Evolutionary conservation across 805 yeast species (phyloP).

Genomic region (Kazachstania martiniae): DNA sequence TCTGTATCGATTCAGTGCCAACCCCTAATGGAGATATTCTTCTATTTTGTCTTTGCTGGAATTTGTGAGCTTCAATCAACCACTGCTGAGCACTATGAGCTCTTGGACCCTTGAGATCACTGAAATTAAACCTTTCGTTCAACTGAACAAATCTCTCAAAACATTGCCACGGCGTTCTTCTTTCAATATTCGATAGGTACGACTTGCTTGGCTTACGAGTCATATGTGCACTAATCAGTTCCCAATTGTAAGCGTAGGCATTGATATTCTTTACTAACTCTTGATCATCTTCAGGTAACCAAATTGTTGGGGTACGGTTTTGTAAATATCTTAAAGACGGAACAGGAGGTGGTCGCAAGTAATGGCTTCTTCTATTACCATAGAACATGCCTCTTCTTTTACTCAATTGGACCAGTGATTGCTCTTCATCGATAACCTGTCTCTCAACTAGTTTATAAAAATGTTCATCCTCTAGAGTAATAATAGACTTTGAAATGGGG

Average conservation of each 20-base stretch:
- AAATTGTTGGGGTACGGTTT: slow-evolving; percentile 80
- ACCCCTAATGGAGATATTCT: slow-evolving; percentile 88
- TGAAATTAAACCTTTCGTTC: slow-evolving; percentile 75
- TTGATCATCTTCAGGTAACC: slow-evolving; percentile 93
- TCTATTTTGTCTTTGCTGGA: slow-evolving; percentile 79
- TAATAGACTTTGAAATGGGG: slow-evolving; percentile 55
- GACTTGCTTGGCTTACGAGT: slow-evolving; percentile 54
- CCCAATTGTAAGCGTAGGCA: slow-evolving; percentile 89
- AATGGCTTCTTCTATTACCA: slow-evolving; percentile 44
- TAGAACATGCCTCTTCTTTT: slow-evolving; percentile 35
- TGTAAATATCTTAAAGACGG: slow-evolving; percentile 76
- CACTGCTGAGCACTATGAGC: slow-evolving; percentile 80
- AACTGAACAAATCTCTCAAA: slow-evolving; percentile 92
- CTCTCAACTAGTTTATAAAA: slow-evolving; percentile 48
- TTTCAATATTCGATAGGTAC: slow-evolving; percentile 79
- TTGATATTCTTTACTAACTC: slow-evolving; percentile 69
- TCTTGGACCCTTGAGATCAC: slow-evolving; percentile 79
- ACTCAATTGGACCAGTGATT: slow-evolving; percentile 25
- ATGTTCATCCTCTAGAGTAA: slow-evolving; percentile 52
- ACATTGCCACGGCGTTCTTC: slow-evolving; percentile 98
- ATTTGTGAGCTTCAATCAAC: slow-evolving; percentile 84
- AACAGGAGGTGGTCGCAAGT: slow-evolving; percentile 81
- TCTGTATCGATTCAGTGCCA: slow-evolving; percentile 82
- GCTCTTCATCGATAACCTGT: slow-evolving; percentile 36
- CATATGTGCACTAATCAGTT: slow-evolving; percentile 72